Percentiles rank a stretch among this genome's conserved stretches.
These are phyloP conservation scores for Pseudogymnoascus sp. DNA, from an alignment of 2,329 filamentous ascomycete species.

Conservation along the genomic window DNA sequence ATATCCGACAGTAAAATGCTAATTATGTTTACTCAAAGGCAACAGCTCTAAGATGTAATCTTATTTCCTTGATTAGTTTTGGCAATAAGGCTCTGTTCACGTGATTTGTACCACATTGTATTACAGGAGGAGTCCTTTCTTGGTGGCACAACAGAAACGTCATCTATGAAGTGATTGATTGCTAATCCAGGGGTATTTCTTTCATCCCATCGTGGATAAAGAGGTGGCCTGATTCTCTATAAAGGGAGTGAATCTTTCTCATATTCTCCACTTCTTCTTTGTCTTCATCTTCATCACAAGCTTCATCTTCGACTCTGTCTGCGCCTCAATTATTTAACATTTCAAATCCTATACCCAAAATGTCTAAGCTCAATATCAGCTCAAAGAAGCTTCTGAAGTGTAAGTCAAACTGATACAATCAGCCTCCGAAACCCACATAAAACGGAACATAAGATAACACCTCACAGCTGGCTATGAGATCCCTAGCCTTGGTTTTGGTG, in stretches of 20 bases:
- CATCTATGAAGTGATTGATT: neutral
- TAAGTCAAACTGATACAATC: neutral
- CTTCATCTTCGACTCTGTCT: neutral
- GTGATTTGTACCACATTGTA: neutral
- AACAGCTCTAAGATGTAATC: neutral
- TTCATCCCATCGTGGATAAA: neutral
- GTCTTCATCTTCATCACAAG: neutral
- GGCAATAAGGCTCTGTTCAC: neutral
- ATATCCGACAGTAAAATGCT: neutral
- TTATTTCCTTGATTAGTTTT: neutral
- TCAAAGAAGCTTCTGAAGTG: neutral
- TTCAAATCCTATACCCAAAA: neutral
- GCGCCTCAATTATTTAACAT: neutral
- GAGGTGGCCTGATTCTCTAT: neutral
- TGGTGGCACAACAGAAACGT: neutral
- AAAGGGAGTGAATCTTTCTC: neutral
- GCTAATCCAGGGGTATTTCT: neutral
- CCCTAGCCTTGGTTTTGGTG: conserved; percentile 51
- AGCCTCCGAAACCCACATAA: neutral
- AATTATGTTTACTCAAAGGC: neutral
- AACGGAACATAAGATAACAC: neutral
- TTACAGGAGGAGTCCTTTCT: neutral
- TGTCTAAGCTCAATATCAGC: neutral
- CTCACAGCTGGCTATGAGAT: conserved; percentile 48
- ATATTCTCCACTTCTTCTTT: neutral